These are phyloP conservation scores for Exobasidium rhododendri DNA, from an alignment of 1,284 basidiomycete species.

Conservation along the genomic window DNA sequence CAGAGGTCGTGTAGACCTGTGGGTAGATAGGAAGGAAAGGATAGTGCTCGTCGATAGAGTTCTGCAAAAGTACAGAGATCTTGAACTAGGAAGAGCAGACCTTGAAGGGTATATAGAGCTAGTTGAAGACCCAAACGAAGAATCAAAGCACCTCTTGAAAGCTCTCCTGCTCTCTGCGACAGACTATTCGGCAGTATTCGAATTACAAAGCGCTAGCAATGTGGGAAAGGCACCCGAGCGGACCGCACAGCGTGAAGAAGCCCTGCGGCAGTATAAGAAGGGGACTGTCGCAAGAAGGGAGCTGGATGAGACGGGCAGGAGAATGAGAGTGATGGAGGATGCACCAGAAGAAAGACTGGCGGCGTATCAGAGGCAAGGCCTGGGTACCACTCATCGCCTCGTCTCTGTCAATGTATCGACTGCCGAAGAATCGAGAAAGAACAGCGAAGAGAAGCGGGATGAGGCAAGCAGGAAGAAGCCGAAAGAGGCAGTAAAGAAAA, in stretches of 20 bases:
- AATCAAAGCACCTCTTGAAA: not conserved
- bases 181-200: not conserved
- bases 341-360: not conserved
- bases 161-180: not conserved
- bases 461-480: not conserved
- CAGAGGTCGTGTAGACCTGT: not conserved
- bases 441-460: not conserved
- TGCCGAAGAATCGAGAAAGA: not conserved
- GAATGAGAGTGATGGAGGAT: not conserved
- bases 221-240: not conserved
- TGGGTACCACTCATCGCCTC: not conserved
- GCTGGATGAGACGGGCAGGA: not conserved
- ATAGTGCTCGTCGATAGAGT: not conserved
- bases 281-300: not conserved
- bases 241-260: not conserved
- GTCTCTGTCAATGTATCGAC: not conserved
- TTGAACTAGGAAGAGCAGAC: not conserved
- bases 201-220: not conserved
- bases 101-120: constrained; percentile 5
- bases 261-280: not conserved
- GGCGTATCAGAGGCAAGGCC: not conserved
- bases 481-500: not conserved
- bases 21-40: not conserved
- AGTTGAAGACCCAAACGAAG: constrained; percentile 5
- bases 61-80: not conserved